Base-by-base conservation (phyloP, 2,329 filamentous ascomycete genomes). In the Fusarium poae region DNA sequence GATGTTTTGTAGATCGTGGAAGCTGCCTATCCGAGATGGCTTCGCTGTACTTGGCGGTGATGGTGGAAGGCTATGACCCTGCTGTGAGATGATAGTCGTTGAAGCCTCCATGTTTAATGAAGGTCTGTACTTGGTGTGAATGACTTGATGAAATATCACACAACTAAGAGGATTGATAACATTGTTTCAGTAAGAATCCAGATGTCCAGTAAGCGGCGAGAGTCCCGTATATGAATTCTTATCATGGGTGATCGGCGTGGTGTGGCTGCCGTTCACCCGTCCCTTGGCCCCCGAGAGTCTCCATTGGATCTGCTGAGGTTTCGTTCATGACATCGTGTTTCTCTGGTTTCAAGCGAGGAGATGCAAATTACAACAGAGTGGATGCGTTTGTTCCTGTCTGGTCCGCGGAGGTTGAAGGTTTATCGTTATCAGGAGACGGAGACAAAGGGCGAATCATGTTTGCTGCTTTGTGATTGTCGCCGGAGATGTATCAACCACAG, bases 1-100 rank as follows among this genome's bases (percentile, higher is more conserved):
- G 25, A 53, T 32, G 6, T 68, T 51, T 48, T 70, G 51, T 27
- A 69, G 44, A 48, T 74, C 57, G 30, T 68, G 74, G 69, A 76
- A 72, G 60, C 77, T 82, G 42, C 74, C 75, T 59, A 74, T 77
- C 48, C 78, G 74, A 37, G 79, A 82, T 39, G 66, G 73, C 51
- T 77, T 81, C 29, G 77, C 78, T 40, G 81, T 83, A 27, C 76
- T 73, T 34, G 81, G 78, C 2, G 82, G 82, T 18, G 77, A 80
- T 6, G 81, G 80, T 6, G 81, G 81, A 15, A 80, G 74, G 30
- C 60, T 49, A 16, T 62, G 67, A 43, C 42, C 44, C 40, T 56
- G 40, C 27, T 46, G 45, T 27, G 67, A 39, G 29, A 53, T 21
- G 25, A 51, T 51, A 21, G 21, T 72, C 44, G 65, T 54, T 52